phyloP scores from a whole-genome alignment of 352 stramenopile species.

The Phytophthora vignae region DNA sequence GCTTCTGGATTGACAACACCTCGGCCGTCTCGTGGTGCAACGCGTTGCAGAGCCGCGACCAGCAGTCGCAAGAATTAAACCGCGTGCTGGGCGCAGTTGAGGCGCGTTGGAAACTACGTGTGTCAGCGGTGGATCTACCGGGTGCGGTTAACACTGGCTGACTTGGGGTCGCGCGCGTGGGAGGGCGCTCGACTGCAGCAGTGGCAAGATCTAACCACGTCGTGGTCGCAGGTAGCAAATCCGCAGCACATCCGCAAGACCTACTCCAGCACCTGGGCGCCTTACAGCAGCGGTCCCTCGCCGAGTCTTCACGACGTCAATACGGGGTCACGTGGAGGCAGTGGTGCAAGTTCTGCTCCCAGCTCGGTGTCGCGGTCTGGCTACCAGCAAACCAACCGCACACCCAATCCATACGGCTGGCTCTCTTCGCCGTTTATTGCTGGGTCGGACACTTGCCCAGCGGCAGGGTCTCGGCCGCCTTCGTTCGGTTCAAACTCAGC shows the following conservation, averaged over 20 bases:
- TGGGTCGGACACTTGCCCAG: neutral
- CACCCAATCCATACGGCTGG: neutral
- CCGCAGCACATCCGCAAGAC: neutral
- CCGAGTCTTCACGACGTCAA: neutral
- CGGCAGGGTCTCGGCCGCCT: neutral
- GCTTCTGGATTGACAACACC: slow-evolving; percentile 12
- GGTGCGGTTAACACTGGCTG: neutral
- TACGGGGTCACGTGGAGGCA: neutral
- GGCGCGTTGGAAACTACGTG: neutral
- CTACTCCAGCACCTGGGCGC: neutral
- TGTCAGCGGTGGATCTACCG: neutral
- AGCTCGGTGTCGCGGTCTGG: neutral
- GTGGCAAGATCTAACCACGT: neutral
- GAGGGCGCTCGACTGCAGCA: neutral
- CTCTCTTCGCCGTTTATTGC: neutral
- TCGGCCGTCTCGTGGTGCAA: slow-evolving; percentile 17
- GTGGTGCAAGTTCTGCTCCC: neutral
- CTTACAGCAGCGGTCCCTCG: slow-evolving; percentile 1
- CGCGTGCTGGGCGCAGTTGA: neutral
- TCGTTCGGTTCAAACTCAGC: slow-evolving; percentile 16
- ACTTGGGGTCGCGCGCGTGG: neutral
- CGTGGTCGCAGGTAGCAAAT: neutral
- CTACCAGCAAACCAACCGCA: neutral
- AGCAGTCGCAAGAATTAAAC: slow-evolving; percentile 7
- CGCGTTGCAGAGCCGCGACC: neutral